These are phyloP conservation scores for Gossypium bickii DNA, from an alignment of 345 rosid species.

Conservation along the genomic window DNA sequence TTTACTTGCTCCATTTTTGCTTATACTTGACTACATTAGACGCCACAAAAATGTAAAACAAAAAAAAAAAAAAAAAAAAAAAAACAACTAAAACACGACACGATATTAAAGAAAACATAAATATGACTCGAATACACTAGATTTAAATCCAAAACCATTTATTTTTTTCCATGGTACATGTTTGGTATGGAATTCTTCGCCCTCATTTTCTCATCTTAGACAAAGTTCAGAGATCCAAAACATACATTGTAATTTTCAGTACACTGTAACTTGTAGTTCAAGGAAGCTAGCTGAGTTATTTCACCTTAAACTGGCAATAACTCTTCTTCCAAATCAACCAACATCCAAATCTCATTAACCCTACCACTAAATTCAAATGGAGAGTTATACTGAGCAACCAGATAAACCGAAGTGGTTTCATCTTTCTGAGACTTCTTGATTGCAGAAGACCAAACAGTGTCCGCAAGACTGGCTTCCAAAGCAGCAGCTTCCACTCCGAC, in stretches of 20 bases:
- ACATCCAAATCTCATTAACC: constrained; percentile 80
- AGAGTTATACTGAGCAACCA: constrained; percentile 82
- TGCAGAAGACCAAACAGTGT: constrained; percentile 56
- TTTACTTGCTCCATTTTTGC: too few relatives aligned
- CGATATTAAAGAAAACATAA: too few relatives aligned
- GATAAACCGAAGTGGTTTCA: constrained; percentile 39
- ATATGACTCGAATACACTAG: too few relatives aligned
- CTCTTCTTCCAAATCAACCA: constrained; percentile 37
- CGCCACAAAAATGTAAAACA: neutral
- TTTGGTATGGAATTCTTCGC: neutral
- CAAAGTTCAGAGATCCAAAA: neutral
- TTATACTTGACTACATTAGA: too few relatives aligned
- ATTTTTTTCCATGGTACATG: constrained; percentile 4
- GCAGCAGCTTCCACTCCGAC: constrained; percentile 77
- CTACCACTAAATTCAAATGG: constrained; percentile 67
- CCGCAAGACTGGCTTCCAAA: constrained; percentile 53
- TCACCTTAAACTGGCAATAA: neutral
- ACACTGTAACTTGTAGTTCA: neutral
- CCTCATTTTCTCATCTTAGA: constrained; percentile 1
- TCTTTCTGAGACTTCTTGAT: constrained; percentile 41
- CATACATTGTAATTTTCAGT: neutral
- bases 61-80: neutral
- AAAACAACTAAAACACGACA: too few relatives aligned
- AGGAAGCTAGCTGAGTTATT: neutral
- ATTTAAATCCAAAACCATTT: neutral